Evolutionary conservation across 2,329 filamentous ascomycete genomes (phyloP), one percentile per base, ranked within the genome.

Genomic region (Fusarium tupiense): DNA sequence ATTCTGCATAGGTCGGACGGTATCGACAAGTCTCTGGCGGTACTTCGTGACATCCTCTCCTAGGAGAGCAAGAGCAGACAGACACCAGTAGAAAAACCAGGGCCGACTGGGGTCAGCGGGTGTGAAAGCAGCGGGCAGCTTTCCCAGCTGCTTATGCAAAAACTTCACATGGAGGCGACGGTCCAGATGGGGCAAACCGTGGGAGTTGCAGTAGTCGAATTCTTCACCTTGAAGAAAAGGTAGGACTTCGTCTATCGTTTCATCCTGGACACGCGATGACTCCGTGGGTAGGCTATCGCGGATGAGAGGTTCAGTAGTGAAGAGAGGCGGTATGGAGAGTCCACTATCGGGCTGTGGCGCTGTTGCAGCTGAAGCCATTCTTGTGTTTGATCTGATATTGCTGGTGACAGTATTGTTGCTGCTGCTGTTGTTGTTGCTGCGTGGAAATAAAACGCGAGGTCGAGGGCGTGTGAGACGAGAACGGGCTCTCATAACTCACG

Each of bases 21-120:
- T 98, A 69, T 91, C 89, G 58, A 93, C 85, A 67, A 96, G 90
- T 83, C 89, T 87, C 73, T 92, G 85, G 64, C 92, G 89, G 82
- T 94, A 96, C 44, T 90, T 83, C 38, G 83, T 83, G 54, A 89
- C 86, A 80, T 98, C 94, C 80, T 95, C 90, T 54, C 94, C 95
- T 57, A 99, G 85, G 40, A 95, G 86, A 33, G 88, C 86, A 73
- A 99, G 86, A 6, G 90, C 94, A 40, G 92, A 90, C 61, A 98
- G 86, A 61, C 90, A 93, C 96, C 96, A 99, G 85, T 98, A 98
- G 73, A 98, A 88, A 79, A 98, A 89, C 96, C 96, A 99, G 16
- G 96, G 95, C 63, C 96, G 88, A 80, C 93, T 95, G 38, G 96
- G 92, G 85, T 99, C 96, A 75, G 95, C 90, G 56, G 88, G 88